A percentile compares a stretch with the other conserved stretches of the same genome.
Evolutionary conservation across 148 eudicot genomes (phyloP).

Genomic region (Amaranthus cruentus): DNA sequence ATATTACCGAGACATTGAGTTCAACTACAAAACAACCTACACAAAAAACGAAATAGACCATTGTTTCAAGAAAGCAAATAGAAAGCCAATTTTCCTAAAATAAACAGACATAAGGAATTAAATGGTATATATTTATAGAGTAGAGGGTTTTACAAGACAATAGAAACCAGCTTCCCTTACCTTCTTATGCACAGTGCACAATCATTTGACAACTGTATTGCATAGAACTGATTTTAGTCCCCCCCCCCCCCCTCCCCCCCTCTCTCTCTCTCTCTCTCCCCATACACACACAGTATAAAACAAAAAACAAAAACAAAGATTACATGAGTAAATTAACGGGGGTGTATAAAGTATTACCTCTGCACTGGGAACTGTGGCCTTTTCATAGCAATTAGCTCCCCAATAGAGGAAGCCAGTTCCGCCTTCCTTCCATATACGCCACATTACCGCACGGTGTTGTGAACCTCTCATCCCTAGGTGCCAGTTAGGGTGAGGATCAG

Average conservation of each 20-base stretch:
- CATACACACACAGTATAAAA: no score
- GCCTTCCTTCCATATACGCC: slow-evolving; percentile 99
- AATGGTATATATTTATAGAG: neutral
- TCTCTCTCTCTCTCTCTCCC: no score
- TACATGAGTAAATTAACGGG: neutral
- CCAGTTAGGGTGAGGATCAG: slow-evolving; percentile 99
- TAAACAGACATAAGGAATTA: neutral
- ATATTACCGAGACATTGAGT: neutral
- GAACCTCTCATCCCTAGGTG: slow-evolving; percentile 98
- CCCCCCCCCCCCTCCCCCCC: no score
- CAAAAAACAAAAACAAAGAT: no score
- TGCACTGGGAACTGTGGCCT: slow-evolving; percentile 85
- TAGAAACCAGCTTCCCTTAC: no score
- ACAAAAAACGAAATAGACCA: neutral
- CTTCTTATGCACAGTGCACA: no score
- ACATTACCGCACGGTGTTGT: slow-evolving; percentile 99
- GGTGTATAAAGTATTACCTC: slow-evolving; percentile 43
- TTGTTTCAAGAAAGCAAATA: neutral
- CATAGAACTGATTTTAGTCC: no score
- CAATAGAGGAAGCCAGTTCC: slow-evolving; percentile 98
- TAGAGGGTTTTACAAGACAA: neutral
- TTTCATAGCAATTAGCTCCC: slow-evolving; percentile 99
- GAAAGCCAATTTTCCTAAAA: neutral
- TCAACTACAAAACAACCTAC: neutral
- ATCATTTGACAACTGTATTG: no score